Conservation (phyloP, 2,329 filamentous ascomycete genomes). For the Aspergillus sp. region DNA sequence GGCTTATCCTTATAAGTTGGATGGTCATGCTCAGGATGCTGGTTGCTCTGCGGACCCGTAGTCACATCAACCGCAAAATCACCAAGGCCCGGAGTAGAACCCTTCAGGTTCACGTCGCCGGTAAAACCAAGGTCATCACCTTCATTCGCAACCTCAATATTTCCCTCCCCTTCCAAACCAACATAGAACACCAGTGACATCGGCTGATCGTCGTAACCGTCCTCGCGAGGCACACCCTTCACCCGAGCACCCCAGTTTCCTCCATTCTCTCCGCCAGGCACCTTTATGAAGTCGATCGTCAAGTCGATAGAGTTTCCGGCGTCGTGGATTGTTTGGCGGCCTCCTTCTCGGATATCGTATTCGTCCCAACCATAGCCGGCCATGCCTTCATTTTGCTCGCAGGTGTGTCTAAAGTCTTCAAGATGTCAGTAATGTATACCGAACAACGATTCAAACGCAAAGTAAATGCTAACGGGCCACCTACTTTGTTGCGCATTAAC, state of each 20-base stretch:
- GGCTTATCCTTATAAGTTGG: slow-evolving; percentile 61
- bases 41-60: slow-evolving; percentile 59
- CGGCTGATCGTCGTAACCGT: slow-evolving; percentile 60
- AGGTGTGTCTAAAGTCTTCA: slow-evolving; percentile 81
- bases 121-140: slow-evolving; percentile 48
- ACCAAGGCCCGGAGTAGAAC: slow-evolving; percentile 65
- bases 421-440: slow-evolving; percentile 12
- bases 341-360: slow-evolving; percentile 83
- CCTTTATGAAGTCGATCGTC: slow-evolving; percentile 88
- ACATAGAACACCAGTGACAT: slow-evolving; percentile 78
- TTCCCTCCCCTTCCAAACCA: slow-evolving; percentile 67
- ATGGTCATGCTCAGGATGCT: slow-evolving; percentile 51
- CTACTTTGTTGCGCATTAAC: slow-evolving; percentile 66
- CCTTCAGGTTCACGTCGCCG: slow-evolving; percentile 61
- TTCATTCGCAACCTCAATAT: slow-evolving; percentile 54
- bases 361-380: slow-evolving; percentile 97
- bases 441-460: neutral
- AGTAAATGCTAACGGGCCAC: slow-evolving; percentile 25
- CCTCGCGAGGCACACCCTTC: slow-evolving; percentile 68
- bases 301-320: slow-evolving; percentile 81
- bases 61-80: slow-evolving; percentile 75
- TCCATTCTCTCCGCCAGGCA: slow-evolving; percentile 75
- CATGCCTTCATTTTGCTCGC: slow-evolving; percentile 91
- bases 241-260: slow-evolving; percentile 90
- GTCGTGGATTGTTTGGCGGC: slow-evolving; percentile 85